Percentiles rank a stretch among this genome's conserved stretches.
Conservation (phyloP, 495 filamentous ascomycete species). For the Cercophora newfieldiana region DNA sequence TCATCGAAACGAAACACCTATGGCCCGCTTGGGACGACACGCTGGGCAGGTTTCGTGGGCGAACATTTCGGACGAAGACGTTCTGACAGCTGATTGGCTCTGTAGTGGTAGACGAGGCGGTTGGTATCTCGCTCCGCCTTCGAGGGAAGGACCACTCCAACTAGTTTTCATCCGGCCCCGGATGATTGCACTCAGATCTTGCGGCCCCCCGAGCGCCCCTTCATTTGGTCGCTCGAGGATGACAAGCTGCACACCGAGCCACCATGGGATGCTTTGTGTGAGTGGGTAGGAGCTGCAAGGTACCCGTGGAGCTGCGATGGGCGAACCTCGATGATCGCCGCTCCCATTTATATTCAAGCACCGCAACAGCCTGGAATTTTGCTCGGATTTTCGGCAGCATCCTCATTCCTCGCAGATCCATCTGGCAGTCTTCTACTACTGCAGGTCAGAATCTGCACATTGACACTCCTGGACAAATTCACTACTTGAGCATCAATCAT, state of each 20-base stretch:
- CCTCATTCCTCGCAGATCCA: neutral
- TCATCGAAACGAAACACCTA: constrained; percentile 6
- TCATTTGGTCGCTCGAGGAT: constrained; percentile 4
- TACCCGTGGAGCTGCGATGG: neutral
- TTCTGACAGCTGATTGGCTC: neutral
- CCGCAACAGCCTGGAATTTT: neutral
- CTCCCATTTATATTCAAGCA: neutral
- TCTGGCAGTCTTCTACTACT: too few species aligned
- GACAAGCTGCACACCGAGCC: constrained; percentile 3
- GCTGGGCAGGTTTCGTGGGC: neutral
- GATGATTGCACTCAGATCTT: constrained; percentile 24
- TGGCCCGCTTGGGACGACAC: neutral
- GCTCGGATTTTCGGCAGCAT: neutral
- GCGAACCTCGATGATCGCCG: neutral
- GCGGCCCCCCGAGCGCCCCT: neutral
- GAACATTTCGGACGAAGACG: neutral
- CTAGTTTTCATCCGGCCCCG: constrained; percentile 10
- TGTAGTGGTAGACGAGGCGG: neutral
- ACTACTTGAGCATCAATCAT: neutral
- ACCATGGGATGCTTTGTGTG: neutral
- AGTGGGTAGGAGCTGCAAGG: constrained; percentile 17
- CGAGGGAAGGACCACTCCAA: constrained; percentile 1
- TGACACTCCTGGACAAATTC: neutral
- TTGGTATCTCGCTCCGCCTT: neutral
- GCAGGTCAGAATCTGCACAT: neutral